Base-by-base conservation (phyloP, 352 stramenopile species). In the Phytophthora pisi region DNA sequence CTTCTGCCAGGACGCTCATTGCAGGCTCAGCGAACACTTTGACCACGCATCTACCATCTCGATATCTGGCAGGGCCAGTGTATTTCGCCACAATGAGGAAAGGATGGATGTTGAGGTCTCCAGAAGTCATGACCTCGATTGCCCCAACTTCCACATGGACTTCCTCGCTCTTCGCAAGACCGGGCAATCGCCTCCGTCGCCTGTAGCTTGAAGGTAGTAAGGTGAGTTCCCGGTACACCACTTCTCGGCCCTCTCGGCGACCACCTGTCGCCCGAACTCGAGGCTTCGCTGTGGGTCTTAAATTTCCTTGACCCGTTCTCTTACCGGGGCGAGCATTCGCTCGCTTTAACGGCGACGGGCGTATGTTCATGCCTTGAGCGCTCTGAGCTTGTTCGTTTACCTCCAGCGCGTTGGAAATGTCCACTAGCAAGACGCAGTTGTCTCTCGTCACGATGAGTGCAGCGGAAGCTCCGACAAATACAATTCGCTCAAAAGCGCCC, bases 11-110 rank as follows among this genome's bases (percentile, higher is more conserved):
- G 16, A 59, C 45, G 24, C 28, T 58, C 71, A 79, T 78, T 1
- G 43, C 47, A 20, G 55, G 53, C 43, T 78, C 64, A 11, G 70
- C 76, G 45, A 77, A 86, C 10, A 82, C 78, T 66, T 84, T 77
- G 13, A 74, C 68, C 23, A 51, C 26, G 38, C 49, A 77, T n/a
- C 62, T 16, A 2, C 40, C 45, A 0, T 53, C 51, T 7, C 50
- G 42, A 24, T 71, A 65, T 10, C 46, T 55, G 16, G 31, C 45
- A 49, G 59, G 45, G 3, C 54, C 70, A 15, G 52, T 40, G n/a
- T 68, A 70, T 23, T 57, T 57, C 24, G 65, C 47, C 1, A 72
- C 66, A 5, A 79, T 42, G 7, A 82, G 45, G 51, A 82, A 82
- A 2, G 63, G 71, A 18, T 75, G 61, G 36, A 75, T 70, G 8